Percentiles rank a stretch among this genome's conserved stretches.
Evolutionary conservation across 768 basidiomycete species (phyloP).

Genomic region (Erythrobasidium yunnanense): DNA sequence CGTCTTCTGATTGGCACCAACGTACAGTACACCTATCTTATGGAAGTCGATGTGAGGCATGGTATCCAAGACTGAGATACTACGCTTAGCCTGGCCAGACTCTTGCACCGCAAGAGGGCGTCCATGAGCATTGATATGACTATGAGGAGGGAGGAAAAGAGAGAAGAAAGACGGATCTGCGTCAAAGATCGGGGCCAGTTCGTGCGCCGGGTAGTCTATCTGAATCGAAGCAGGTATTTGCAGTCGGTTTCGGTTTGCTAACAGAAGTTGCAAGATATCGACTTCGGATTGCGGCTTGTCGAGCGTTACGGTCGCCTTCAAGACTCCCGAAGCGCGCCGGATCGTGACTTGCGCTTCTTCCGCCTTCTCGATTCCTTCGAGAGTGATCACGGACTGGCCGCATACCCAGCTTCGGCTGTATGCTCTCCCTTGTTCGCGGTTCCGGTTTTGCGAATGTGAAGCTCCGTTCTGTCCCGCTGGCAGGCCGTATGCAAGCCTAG

Average conservation of each 20-base stretch:
- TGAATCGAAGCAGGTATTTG: constrained; percentile 7
- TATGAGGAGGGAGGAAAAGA: constrained; percentile 71
- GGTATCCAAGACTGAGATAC: constrained; percentile 60
- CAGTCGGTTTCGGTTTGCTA: constrained; percentile 1
- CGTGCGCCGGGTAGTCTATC: constrained; percentile 22
- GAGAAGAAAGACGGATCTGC: constrained; percentile 46
- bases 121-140: constrained; percentile 47
- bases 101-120: constrained; percentile 47
- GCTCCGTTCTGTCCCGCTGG: too few species aligned
- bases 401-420: constrained; percentile 55
- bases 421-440: too few species aligned
- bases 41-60: constrained; percentile 94
- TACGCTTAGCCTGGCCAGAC: constrained; percentile 50
- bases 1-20: constrained; percentile 73
- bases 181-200: neutral
- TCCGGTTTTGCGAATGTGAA: too few species aligned
- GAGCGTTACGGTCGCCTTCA: constrained; percentile 57
- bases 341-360: constrained; percentile 85
- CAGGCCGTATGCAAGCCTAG: constrained; percentile 85
- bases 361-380: constrained; percentile 57
- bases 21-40: constrained; percentile 92
- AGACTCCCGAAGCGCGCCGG: constrained; percentile 77
- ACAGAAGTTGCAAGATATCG: constrained; percentile 11
- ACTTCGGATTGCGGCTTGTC: constrained; percentile 48
- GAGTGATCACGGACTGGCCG: constrained; percentile 72